Conservation (phyloP, 345 rosid genomes). For the Arabis alpina region DNA sequence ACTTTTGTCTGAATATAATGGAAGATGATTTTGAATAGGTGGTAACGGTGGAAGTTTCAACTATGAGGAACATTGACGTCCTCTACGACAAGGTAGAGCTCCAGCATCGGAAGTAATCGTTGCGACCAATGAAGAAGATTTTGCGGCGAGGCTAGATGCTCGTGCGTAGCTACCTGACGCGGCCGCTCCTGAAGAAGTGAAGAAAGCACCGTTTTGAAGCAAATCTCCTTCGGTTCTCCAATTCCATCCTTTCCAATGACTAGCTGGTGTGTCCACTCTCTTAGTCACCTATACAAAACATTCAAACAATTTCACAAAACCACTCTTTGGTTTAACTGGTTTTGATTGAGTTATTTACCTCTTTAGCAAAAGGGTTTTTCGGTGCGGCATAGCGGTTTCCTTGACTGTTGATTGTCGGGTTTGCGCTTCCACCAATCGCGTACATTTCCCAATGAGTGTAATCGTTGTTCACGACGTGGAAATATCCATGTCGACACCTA, state of each 20-base stretch:
- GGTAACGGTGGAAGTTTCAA: constrained; percentile 21
- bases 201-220: constrained; percentile 84
- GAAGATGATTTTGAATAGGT: constrained; percentile 19
- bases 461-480: constrained; percentile 97
- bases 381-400: constrained; percentile 94
- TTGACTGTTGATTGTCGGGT: constrained; percentile 94
- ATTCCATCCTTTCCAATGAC: constrained; percentile 83
- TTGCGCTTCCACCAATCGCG: constrained; percentile 95
- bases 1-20: constrained; percentile 40
- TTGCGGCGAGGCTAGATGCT: constrained; percentile 92
- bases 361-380: constrained; percentile 72
- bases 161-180: constrained; percentile 90
- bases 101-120: constrained; percentile 79
- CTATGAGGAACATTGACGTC: constrained; percentile 56
- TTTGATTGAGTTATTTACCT: constrained; percentile 47
- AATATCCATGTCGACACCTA: constrained; percentile 94
- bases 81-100: constrained; percentile 65
- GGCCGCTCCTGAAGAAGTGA: constrained; percentile 86
- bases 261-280: constrained; percentile 69
- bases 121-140: constrained; percentile 80
- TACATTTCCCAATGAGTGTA: constrained; percentile 99
- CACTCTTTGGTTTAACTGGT: background rate
- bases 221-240: constrained; percentile 98
- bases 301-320: background rate
- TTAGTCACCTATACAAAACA: constrained; percentile 69